Percentiles rank a stretch among this genome's conserved stretches.
Evolutionary conservation across 2,329 filamentous ascomycete species (phyloP).

Genomic region (Diaporthe caulivora): DNA sequence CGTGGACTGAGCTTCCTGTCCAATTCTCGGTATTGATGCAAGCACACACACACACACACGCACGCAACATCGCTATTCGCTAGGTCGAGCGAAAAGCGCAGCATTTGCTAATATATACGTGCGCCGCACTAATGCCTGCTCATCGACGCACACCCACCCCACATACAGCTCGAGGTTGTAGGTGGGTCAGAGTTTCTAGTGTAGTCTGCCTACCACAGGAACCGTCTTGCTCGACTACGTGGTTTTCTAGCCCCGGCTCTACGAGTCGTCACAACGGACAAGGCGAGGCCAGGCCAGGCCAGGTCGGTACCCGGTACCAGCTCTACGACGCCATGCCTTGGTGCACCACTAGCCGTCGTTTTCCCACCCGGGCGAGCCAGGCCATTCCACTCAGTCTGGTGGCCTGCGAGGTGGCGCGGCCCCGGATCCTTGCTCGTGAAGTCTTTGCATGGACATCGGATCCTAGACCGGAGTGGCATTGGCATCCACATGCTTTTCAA

Average conservation of each 20-base stretch:
- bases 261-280: constrained; percentile 24
- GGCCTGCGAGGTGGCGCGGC: constrained; percentile 19
- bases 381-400: background rate
- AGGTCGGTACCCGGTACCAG: background rate
- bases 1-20: constrained; percentile 8
- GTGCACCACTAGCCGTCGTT: constrained; percentile 8
- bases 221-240: background rate
- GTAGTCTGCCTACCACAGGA: background rate
- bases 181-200: constrained; percentile 15
- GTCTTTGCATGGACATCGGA: constrained; percentile 33
- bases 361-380: background rate
- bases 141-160: background rate
- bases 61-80: background rate
- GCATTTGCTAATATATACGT: background rate
- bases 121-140: constrained; percentile 10
- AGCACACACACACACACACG: background rate
- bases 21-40: constrained; percentile 7
- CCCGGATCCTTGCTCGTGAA: constrained; percentile 30
- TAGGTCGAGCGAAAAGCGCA: background rate
- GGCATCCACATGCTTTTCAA: constrained; percentile 36
- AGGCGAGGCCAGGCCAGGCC: background rate
- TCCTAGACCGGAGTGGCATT: constrained; percentile 26
- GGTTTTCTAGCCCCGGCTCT: constrained; percentile 12
- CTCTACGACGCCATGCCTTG: background rate
- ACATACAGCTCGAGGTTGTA: constrained; percentile 1